Evolutionary conservation across 768 basidiomycete species (phyloP), one percentile per base, ranked within the genome.

Genomic region (Trametes gibbosa): DNA sequence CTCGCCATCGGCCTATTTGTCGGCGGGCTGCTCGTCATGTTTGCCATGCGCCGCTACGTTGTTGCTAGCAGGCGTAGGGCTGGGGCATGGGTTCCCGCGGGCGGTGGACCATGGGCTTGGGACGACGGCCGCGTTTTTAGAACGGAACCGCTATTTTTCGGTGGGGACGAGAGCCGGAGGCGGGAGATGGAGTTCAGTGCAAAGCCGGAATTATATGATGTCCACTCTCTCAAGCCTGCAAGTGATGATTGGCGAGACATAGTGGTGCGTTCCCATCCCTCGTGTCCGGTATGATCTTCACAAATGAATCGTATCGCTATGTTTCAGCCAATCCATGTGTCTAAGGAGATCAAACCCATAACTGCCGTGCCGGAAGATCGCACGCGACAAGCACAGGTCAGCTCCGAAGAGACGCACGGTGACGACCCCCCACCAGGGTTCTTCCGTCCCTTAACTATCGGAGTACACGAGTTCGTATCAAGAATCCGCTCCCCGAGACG

Each of bases 1-100:
- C 71, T 87, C 24, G 80, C 81, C n/a, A 77, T 84, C 27, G 83
- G 81, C 3, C 65, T 87, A 17, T 83, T 86, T 62, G 69, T 73
- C 19, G 69, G 76, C n/a, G 75, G 75, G 0, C 79, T 85, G 74
- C 58, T 81, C 12, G 70, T 75, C 9, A 74, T 82, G 34, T 79
- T 84, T 46, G 78, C 76, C 19, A 58, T 67, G 49, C 60, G 69
- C 12, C 58, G 66, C n/a, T 53, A 64, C 32, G 56, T 59, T 14
- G 25, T 56, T 3, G 17, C 34, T 40, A 34, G 32, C 41, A 21
- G 59, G 17, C 48, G 59, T 27, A 41, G 60, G 24, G 34, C 53
- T 7, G 41, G 45, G 2, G 8, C n/a, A 14, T 37, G 46, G 55
- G 49, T 35, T 25, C 50, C 58, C 8, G 58, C 17, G 24, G 48